Base-by-base conservation (phyloP, 2,329 filamentous ascomycete species). In the Cladosporium velox region DNA sequence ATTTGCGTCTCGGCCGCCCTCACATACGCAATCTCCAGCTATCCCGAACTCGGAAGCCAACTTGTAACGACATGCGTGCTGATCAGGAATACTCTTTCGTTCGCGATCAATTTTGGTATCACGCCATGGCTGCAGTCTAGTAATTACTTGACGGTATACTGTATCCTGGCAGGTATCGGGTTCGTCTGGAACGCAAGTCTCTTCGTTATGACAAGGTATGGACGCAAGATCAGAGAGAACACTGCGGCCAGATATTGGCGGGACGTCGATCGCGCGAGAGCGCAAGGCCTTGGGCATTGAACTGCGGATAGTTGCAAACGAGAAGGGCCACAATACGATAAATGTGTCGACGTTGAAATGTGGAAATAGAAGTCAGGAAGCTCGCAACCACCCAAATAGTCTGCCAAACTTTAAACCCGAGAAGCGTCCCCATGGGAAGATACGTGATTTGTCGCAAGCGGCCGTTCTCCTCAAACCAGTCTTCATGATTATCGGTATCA, bases 91-190 rank as follows among this genome's bases (percentile, higher is more conserved):
- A 82, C 80, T 1, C 81, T 83, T 78, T 78, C 77, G 0, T 83
- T 83, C 68, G 81, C 79, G 0, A 79, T 83, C 59, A 69, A 66
- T 32, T 86, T 87, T 71, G 84, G 84, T 34, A 72, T 82, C 65
- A 82, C 80, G 3, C 80, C 80, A 1, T 82, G 81, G 80, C 70
- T 82, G 28, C 11, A 75, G n/a, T 55, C 72, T 0, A 73, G 78
- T 41, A 77, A 82, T 72, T 80, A 80, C 0, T 72, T 79, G 35
- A 77, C 79, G 63, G 79, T 81, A 66, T 59, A 78, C 18, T 82
- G 82, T 65, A 74, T 82, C 14, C 72, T 78, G 1, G 81, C 80
- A 2, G 81, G 76, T 0, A 80, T 81, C 65, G 81, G 79, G 0
- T 68, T 82, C 68, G 79, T 79, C 14, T 78, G 79, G 58, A 75